Percentiles rank a stretch among this genome's conserved stretches.
These are phyloP conservation scores for Polyplosphaeria fusca DNA, from an alignment of 495 filamentous ascomycete genomes.

Conservation along the genomic window DNA sequence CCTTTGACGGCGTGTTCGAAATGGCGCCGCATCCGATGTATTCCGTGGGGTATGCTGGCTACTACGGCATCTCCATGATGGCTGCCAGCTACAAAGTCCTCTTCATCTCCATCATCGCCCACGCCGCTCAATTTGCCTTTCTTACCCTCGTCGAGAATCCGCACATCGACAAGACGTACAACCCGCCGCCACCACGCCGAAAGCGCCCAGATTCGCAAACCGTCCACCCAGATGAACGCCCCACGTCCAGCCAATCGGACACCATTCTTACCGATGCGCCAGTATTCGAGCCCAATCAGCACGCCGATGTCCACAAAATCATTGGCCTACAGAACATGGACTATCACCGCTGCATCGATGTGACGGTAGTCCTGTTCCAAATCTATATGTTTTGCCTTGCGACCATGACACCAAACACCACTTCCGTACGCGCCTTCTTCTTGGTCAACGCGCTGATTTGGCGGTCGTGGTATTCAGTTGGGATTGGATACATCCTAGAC, in stretches of 20 bases:
- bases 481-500: slow-evolving; percentile 79
- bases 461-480: slow-evolving; percentile 90
- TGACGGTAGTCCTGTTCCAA: slow-evolving; percentile 70
- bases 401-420: slow-evolving; percentile 71
- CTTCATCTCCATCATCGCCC: slow-evolving; percentile 91
- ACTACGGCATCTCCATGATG: slow-evolving; percentile 98
- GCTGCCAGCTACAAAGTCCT: slow-evolving; percentile 95
- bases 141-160: slow-evolving; percentile 88
- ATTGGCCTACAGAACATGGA: slow-evolving; percentile 81
- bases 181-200: slow-evolving; percentile 73
- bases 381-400: slow-evolving; percentile 70
- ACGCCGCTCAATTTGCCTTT: slow-evolving; percentile 93
- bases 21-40: slow-evolving; percentile 99
- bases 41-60: slow-evolving; percentile 95
- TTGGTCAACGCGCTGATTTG: slow-evolving; percentile 73
- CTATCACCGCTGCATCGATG: slow-evolving; percentile 78
- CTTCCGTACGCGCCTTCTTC: slow-evolving; percentile 70
- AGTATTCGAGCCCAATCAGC: slow-evolving; percentile 10
- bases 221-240: slow-evolving; percentile 25
- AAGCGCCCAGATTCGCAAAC: slow-evolving; percentile 31
- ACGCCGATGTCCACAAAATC: slow-evolving; percentile 69
- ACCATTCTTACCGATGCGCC: slow-evolving; percentile 19
- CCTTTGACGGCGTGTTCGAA: slow-evolving; percentile 97
- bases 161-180: slow-evolving; percentile 98
- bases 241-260: slow-evolving; percentile 33